Conservation (phyloP, 306 rosid genomes). For the Prunus padus region DNA sequence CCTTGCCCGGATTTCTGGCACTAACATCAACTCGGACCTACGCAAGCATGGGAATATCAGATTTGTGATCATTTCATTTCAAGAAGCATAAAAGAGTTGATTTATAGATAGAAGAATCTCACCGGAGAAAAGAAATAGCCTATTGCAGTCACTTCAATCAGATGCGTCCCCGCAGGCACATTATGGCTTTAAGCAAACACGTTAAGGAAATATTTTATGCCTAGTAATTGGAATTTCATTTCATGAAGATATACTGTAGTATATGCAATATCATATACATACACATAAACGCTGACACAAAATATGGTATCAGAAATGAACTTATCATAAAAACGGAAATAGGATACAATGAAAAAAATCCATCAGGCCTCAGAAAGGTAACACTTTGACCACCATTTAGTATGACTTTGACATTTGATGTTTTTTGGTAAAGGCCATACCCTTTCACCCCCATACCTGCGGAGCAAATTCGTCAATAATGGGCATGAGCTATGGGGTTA, state of each 20-base stretch:
- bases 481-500: neutral
- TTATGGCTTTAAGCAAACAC: slow-evolving; percentile 64
- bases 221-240: slow-evolving; percentile 8
- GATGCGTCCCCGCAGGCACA: slow-evolving; percentile 96
- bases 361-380: slow-evolving; percentile 89
- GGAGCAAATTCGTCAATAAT: slow-evolving; percentile 19
- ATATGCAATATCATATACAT: neutral
- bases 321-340: slow-evolving; percentile 14
- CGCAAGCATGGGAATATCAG: neutral
- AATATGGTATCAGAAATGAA: slow-evolving; percentile 12
- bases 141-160: slow-evolving; percentile 83
- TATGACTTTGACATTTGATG: slow-evolving; percentile 79
- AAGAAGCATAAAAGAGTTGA: neutral
- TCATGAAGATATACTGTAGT: too few relatives aligned
- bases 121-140: slow-evolving; percentile 95
- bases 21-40: slow-evolving; percentile 99
- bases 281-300: neutral
- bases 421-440: slow-evolving; percentile 61
- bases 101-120: slow-evolving; percentile 29
- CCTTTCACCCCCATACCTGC: slow-evolving; percentile 67
- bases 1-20: slow-evolving; percentile 92
- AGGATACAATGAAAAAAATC: slow-evolving; percentile 98
- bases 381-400: slow-evolving; percentile 93
- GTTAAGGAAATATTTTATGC: slow-evolving; percentile 47
- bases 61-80: neutral